Evolutionary conservation across 495 filamentous ascomycete genomes (phyloP).

Genomic region (Darksidea phi): DNA sequence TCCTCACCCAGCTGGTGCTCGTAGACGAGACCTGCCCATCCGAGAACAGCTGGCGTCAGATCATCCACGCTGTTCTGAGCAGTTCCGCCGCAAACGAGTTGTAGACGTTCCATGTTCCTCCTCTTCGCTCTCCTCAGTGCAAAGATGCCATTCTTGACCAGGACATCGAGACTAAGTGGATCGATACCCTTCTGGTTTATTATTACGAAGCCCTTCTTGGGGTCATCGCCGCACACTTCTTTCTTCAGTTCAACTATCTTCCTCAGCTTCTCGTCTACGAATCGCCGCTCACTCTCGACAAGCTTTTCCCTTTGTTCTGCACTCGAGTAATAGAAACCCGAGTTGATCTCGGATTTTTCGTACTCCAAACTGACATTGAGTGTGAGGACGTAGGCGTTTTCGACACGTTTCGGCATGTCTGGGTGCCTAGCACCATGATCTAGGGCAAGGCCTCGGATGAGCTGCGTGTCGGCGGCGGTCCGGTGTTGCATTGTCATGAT

Average conservation of each 20-base stretch:
- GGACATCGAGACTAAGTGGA: conserved; percentile 87
- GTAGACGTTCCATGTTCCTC: conserved; percentile 97
- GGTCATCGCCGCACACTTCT: conserved; percentile 90
- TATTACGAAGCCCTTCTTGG: conserved; percentile 93
- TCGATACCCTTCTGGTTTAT: conserved; percentile 99
- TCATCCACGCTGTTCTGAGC: conserved; percentile 97
- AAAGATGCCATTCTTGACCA: conserved; percentile 96
- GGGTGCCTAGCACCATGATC: conserved; percentile 97
- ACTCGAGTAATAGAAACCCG: conserved; percentile 96
- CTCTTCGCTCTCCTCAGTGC: conserved; percentile 92
- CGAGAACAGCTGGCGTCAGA: conserved; percentile 80
- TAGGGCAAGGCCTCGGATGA: conserved; percentile 87
- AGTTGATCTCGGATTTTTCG: conserved; percentile 99
- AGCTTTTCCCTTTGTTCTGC: conserved; percentile 96
- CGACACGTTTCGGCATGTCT: conserved; percentile 94
- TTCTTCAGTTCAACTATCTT: conserved; percentile 99
- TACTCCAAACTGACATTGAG: conserved; percentile 97
- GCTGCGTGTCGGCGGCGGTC: conserved; percentile 89
- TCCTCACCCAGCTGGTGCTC: conserved; percentile 98
- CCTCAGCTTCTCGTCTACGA: conserved; percentile 93
- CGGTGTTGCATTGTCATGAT: conserved; percentile 99
- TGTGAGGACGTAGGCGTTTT: conserved; percentile 92
- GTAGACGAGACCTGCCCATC: conserved; percentile 95
- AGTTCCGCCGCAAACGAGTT: conserved; percentile 86
- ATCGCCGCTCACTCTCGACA: conserved; percentile 92